Evolutionary conservation across 257 asterid species (phyloP).

Genomic region (Jaltomata sinuosa): DNA sequence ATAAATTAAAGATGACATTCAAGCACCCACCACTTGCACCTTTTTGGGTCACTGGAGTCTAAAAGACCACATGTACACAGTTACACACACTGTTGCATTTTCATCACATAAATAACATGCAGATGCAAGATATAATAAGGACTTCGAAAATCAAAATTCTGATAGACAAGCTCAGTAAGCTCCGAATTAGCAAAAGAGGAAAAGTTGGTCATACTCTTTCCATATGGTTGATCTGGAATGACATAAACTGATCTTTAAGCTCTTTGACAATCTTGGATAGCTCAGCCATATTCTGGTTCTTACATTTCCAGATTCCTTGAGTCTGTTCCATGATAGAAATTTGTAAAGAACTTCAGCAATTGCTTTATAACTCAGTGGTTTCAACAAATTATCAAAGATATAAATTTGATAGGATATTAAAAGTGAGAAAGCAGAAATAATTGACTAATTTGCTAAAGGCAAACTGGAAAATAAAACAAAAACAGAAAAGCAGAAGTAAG

Average conservation of each 20-base stretch:
- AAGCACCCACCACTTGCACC: background rate
- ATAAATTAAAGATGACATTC: background rate
- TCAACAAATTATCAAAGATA: background rate
- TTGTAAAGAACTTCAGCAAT: background rate
- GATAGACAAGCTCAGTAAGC: background rate
- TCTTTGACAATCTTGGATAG: constrained; percentile 85
- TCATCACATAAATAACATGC: background rate
- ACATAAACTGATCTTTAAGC: constrained; percentile 65
- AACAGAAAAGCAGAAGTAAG: background rate
- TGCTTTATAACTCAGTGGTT: background rate
- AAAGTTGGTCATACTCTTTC: constrained; percentile 51
- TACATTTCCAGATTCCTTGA: constrained; percentile 91
- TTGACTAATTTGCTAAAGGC: background rate
- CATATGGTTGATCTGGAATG: constrained; percentile 75
- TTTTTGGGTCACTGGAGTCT: background rate
- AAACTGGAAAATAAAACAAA: background rate
- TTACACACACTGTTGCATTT: background rate
- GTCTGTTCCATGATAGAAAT: constrained; percentile 33
- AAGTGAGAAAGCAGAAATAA: background rate
- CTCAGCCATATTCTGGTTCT: constrained; percentile 88
- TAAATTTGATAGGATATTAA: background rate
- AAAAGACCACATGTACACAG: background rate
- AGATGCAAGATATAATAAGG: background rate
- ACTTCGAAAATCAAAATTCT: background rate
- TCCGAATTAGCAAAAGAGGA: background rate